Conservation (phyloP, 2,329 filamentous ascomycete species). For the Emmonsiellopsis sp. region DNA sequence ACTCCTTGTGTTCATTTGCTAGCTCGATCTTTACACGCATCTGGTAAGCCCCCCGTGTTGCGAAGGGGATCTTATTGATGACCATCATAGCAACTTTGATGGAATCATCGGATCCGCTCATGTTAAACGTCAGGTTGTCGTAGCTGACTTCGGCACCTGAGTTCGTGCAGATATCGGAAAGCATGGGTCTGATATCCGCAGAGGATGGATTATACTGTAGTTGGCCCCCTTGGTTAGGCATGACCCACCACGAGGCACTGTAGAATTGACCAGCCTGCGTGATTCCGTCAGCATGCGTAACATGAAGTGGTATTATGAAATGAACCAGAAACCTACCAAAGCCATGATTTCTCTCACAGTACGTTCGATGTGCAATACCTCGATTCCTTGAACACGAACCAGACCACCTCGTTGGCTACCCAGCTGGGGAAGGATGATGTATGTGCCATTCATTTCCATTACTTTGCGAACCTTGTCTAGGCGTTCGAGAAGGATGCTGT, state of each 20-base stretch:
- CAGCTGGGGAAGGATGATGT: conserved; percentile 82
- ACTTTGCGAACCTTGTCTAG: conserved; percentile 97
- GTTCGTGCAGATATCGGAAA: conserved; percentile 91
- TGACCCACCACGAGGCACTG: conserved; percentile 90
- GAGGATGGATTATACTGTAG: conserved; percentile 49
- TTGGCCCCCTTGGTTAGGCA: conserved; percentile 48
- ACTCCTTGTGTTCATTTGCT: conserved; percentile 98
- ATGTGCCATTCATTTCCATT: conserved; percentile 91
- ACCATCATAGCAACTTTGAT: conserved; percentile 94
- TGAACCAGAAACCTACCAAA: conserved; percentile 49
- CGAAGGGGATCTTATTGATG: conserved; percentile 83
- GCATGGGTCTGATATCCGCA: conserved; percentile 74
- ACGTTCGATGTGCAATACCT: conserved; percentile 87
- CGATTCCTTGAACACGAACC: conserved; percentile 83
- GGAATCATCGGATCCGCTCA: conserved; percentile 91
- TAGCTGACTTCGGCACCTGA: conserved; percentile 92
- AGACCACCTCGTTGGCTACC: conserved; percentile 68
- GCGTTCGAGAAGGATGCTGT: conserved; percentile 81
- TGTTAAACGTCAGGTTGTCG: conserved; percentile 85
- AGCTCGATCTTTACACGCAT: conserved; percentile 98
- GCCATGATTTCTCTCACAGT: conserved; percentile 95
- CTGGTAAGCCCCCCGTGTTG: conserved; percentile 77
- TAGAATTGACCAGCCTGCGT: conserved; percentile 87
- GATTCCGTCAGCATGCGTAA: not conserved
- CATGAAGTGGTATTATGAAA: not conserved